phyloP scores from a whole-genome alignment of 768 basidiomycete species.

The Daedalea quercina region DNA sequence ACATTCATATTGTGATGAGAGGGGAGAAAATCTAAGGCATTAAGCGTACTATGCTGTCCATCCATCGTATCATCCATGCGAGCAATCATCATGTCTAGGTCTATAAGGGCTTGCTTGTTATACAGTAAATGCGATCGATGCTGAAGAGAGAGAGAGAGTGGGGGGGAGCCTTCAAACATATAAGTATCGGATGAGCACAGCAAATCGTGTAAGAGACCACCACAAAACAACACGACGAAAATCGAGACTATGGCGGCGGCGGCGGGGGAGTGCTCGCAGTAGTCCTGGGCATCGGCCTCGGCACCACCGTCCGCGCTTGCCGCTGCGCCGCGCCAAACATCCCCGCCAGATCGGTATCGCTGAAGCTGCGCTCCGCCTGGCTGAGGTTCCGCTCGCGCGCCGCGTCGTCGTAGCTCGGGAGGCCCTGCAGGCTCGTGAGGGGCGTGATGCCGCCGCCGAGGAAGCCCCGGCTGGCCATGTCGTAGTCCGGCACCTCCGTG shows the following conservation, averaged over 20 bases:
- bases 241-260: not conserved
- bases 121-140: too few species aligned
- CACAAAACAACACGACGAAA: not conserved
- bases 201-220: not conserved
- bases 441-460: conserved; percentile 87
- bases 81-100: not conserved
- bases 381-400: conserved; percentile 4
- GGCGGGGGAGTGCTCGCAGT: not conserved
- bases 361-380: conserved; percentile 16
- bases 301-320: not conserved
- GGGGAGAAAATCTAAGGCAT: not conserved
- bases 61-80: not conserved
- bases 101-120: not conserved
- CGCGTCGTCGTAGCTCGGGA: conserved; percentile 83
- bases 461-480: conserved; percentile 78
- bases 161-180: not conserved
- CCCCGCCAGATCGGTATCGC: conserved; percentile 17
- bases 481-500: conserved; percentile 82
- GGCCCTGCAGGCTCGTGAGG: conserved; percentile 60
- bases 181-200: not conserved
- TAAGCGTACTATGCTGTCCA: not conserved
- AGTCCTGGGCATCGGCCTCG: not conserved
- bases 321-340: conserved; percentile 13
- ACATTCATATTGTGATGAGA: not conserved
- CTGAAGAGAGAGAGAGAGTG: not conserved